phyloP scores from a whole-genome alignment of 1,284 basidiomycete species.

The Irpex rosettiformis region DNA sequence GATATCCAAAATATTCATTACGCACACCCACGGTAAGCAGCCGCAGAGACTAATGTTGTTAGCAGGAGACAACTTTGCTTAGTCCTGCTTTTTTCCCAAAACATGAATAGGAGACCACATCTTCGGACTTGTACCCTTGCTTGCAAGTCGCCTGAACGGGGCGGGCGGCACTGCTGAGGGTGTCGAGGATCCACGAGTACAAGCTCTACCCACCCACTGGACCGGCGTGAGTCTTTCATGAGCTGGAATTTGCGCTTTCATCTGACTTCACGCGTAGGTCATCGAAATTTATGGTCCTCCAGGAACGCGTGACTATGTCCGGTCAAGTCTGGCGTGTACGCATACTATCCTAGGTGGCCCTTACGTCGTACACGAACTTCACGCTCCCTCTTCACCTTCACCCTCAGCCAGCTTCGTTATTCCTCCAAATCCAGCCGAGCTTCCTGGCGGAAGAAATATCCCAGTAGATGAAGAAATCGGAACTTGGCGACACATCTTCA shows the following conservation, averaged over 20 bases:
- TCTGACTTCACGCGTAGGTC: conserved; percentile 33
- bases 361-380: conserved; percentile 90
- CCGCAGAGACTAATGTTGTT: neutral
- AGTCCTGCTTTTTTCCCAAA: neutral
- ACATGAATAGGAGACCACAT: conserved; percentile 75
- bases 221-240: neutral
- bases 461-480: conserved; percentile 46
- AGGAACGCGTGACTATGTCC: conserved; percentile 82
- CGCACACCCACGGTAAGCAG: conserved; percentile 81
- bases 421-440: conserved; percentile 53
- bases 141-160: conserved; percentile 66
- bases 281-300: conserved; percentile 88
- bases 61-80: neutral
- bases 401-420: conserved; percentile 37
- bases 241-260: neutral
- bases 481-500: conserved; percentile 70
- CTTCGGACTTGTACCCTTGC: conserved; percentile 75
- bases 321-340: conserved; percentile 70
- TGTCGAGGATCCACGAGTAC: conserved; percentile 52
- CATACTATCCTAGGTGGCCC: conserved; percentile 66
- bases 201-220: conserved; percentile 13
- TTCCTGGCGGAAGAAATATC: conserved; percentile 66
- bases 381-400: conserved; percentile 56
- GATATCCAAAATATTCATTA: conserved; percentile 87
- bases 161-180: conserved; percentile 64